These are phyloP conservation scores for Pichia sp. DNA, from an alignment of 1,139 yeast species.

Conservation along the genomic window DNA sequence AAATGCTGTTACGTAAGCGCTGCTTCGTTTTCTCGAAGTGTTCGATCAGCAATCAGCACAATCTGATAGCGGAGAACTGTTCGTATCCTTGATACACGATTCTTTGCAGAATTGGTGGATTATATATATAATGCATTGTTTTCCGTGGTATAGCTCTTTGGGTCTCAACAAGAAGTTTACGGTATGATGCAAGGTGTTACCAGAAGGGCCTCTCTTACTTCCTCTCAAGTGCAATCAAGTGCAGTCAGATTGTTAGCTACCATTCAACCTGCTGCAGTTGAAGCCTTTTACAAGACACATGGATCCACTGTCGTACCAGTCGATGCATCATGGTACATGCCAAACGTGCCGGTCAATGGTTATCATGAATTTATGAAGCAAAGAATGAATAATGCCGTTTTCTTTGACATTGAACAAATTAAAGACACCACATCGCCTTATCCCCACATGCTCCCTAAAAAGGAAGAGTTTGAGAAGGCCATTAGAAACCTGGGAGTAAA, in stretches of 20 bases:
- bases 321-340: slow-evolving; percentile 93
- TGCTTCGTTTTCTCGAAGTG: too few species aligned
- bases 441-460: slow-evolving; percentile 86
- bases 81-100: too few species aligned
- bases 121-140: too few species aligned
- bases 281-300: slow-evolving; percentile 9
- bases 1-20: too few species aligned
- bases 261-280: slow-evolving; percentile 19
- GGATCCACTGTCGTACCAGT: slow-evolving; percentile 46
- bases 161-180: too few species aligned
- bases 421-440: slow-evolving; percentile 51
- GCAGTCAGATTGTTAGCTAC: slow-evolving; percentile 4
- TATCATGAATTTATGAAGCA: slow-evolving; percentile 46
- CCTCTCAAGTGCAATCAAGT: too few species aligned
- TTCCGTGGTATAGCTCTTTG: too few species aligned
- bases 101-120: too few species aligned
- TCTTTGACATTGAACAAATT: slow-evolving; percentile 72
- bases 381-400: slow-evolving; percentile 62
- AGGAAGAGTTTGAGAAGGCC: slow-evolving; percentile 43
- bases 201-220: too few species aligned
- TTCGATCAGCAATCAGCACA: too few species aligned
- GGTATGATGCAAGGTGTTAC: too few species aligned
- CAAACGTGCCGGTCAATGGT: slow-evolving; percentile 59
- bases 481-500: slow-evolving; percentile 43
- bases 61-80: too few species aligned